Conservation (phyloP, 2,329 filamentous ascomycete genomes). For the Thelonectria rubi region DNA sequence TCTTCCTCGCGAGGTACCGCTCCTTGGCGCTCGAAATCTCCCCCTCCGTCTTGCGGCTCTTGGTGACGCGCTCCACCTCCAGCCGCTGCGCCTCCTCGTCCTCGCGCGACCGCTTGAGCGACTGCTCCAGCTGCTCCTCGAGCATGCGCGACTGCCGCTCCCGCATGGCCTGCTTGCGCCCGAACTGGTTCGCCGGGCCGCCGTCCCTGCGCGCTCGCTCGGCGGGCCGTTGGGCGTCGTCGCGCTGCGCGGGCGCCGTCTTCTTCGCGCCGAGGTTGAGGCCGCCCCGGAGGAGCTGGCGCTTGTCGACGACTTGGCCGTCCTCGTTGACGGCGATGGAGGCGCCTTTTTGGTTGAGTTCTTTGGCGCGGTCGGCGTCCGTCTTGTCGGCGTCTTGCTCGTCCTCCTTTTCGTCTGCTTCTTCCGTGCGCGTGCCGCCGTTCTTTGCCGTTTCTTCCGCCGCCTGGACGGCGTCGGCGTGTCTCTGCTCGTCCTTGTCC, state of each 20-base stretch:
- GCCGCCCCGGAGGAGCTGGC: slow-evolving; percentile 79
- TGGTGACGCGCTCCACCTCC: slow-evolving; percentile 70
- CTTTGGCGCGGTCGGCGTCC: slow-evolving; percentile 71
- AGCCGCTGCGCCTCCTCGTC: slow-evolving; percentile 72
- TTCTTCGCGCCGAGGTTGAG: slow-evolving; percentile 76
- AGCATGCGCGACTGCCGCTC: slow-evolving; percentile 83
- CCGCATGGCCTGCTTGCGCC: slow-evolving; percentile 72
- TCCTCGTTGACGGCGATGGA: slow-evolving; percentile 80
- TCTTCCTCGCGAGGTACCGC: slow-evolving; percentile 80
- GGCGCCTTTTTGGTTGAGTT: slow-evolving; percentile 70
- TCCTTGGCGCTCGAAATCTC: slow-evolving; percentile 83
- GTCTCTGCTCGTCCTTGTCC: slow-evolving; percentile 73
- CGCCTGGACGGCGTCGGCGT: slow-evolving; percentile 75
- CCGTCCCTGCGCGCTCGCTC: slow-evolving; percentile 49
- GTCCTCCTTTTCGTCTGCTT: slow-evolving; percentile 43
- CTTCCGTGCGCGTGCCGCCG: slow-evolving; percentile 34
- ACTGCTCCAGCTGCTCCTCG: slow-evolving; percentile 78
- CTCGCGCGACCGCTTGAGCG: slow-evolving; percentile 75
- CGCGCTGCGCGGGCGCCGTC: slow-evolving; percentile 53
- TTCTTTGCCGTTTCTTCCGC: slow-evolving; percentile 63
- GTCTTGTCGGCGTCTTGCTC: slow-evolving; percentile 65
- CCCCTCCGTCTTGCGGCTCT: slow-evolving; percentile 79
- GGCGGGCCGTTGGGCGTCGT: slow-evolving; percentile 35
- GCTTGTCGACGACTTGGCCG: slow-evolving; percentile 83
- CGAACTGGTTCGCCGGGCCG: slow-evolving; percentile 51